These are phyloP conservation scores for Chionographis japonica DNA, from an alignment of 106 monocot species.

Conservation along the genomic window DNA sequence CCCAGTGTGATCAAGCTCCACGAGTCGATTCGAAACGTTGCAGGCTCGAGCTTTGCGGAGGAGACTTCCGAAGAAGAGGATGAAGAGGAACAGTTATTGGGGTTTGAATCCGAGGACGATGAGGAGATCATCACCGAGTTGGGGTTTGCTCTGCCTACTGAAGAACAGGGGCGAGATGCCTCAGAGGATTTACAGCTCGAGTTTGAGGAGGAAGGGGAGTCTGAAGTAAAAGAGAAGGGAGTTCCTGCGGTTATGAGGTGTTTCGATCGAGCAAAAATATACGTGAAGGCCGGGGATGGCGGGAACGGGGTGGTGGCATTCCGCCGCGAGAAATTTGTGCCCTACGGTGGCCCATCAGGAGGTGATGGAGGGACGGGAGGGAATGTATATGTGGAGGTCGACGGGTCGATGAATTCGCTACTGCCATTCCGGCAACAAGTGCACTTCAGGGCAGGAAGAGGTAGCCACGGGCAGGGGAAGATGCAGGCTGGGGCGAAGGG, in stretches of 20 bases:
- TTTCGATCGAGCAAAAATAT: constrained; percentile 90
- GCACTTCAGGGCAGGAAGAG: constrained; percentile 88
- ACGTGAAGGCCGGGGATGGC: constrained; percentile 82
- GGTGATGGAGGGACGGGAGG: constrained; percentile 93
- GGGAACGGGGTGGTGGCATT: constrained; percentile 94
- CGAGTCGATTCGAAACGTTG: constrained; percentile 5
- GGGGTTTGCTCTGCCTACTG: not conserved
- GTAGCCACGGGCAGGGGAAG: constrained; percentile 70
- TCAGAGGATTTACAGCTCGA: constrained; percentile 6
- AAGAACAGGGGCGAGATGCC: not conserved
- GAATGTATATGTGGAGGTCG: constrained; percentile 82
- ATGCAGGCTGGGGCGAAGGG: constrained; percentile 79
- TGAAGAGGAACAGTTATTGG: constrained; percentile 10
- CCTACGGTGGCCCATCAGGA: constrained; percentile 86
- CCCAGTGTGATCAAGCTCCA: constrained; percentile 29
- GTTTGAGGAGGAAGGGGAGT: constrained; percentile 4
- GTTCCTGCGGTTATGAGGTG: constrained; percentile 96
- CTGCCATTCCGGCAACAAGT: constrained; percentile 77
- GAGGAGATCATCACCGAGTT: constrained; percentile 16
- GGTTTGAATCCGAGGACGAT: constrained; percentile 10
- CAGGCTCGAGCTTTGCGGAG: not conserved
- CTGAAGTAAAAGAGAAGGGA: constrained; percentile 82
- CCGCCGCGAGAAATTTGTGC: constrained; percentile 87
- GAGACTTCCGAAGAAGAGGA: constrained; percentile 2
- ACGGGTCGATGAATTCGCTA: constrained; percentile 86